phyloP scores from a whole-genome alignment of 2,329 filamentous ascomycete species.

The Cyanodermella asteris region DNA sequence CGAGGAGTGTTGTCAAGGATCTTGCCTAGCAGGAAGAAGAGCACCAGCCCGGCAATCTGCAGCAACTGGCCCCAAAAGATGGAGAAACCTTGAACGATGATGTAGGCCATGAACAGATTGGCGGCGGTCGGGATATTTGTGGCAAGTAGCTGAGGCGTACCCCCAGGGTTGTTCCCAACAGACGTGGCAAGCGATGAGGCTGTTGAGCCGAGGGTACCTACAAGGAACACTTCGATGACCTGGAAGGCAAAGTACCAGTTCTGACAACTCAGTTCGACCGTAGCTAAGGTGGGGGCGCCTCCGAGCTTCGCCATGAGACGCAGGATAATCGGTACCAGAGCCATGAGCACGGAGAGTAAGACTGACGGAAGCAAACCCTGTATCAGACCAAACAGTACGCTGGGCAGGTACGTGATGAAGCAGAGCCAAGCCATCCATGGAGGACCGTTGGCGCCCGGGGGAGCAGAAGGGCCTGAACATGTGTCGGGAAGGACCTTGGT shows the following conservation, averaged over 20 bases:
- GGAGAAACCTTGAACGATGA: constrained; percentile 73
- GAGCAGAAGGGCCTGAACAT: constrained; percentile 22
- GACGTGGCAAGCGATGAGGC: constrained; percentile 46
- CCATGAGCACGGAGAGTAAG: constrained; percentile 62
- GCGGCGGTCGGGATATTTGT: constrained; percentile 58
- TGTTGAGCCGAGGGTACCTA: constrained; percentile 63
- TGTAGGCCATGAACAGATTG: constrained; percentile 92
- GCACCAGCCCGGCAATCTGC: constrained; percentile 49
- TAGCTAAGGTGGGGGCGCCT: constrained; percentile 57
- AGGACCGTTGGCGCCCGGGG: too few relatives aligned
- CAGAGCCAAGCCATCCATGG: too few relatives aligned
- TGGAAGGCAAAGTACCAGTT: constrained; percentile 84
- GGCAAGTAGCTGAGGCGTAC: constrained; percentile 44
- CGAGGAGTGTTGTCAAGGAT: constrained; percentile 58
- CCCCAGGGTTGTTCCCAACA: constrained; percentile 40
- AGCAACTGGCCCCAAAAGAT: constrained; percentile 55
- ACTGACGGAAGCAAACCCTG: constrained; percentile 67
- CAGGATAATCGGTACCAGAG: constrained; percentile 63
- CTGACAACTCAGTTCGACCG: constrained; percentile 73
- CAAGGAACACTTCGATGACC: constrained; percentile 76
- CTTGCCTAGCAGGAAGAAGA: constrained; percentile 54
- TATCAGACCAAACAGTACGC: constrained; percentile 54
- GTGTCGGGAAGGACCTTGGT: constrained; percentile 13
- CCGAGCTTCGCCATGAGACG: constrained; percentile 57
- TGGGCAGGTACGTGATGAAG: constrained; percentile 54